phyloP scores from a whole-genome alignment of 2,329 filamentous ascomycete species.

The Alternaria longipes region DNA sequence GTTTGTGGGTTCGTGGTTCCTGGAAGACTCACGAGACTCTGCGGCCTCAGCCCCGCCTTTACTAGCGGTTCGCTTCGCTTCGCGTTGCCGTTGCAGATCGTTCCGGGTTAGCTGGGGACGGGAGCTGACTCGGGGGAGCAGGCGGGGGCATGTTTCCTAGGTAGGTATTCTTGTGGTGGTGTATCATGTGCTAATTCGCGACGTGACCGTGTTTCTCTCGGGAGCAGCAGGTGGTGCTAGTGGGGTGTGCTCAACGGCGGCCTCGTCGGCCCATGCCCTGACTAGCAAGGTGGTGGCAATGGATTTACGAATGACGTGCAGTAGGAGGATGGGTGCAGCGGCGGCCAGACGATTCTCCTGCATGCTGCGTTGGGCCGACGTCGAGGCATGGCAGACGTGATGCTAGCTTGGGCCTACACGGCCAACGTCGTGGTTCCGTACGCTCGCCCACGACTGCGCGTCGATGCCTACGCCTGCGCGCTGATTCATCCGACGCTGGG shows the following conservation, averaged over 20 bases:
- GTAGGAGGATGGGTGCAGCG: constrained; percentile 5
- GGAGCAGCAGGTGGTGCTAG: not conserved
- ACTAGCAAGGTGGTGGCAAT: not conserved
- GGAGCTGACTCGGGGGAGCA: not conserved
- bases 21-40: constrained; percentile 28
- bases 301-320: constrained; percentile 19
- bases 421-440: constrained; percentile 26
- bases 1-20: constrained; percentile 30
- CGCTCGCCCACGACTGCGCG: constrained; percentile 14
- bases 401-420: constrained; percentile 23
- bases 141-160: not conserved
- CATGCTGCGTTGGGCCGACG: constrained; percentile 7
- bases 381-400: not conserved
- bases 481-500: constrained; percentile 35
- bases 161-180: not conserved
- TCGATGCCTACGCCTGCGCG: constrained; percentile 18
- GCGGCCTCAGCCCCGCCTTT: constrained; percentile 18
- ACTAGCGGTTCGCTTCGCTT: constrained; percentile 20
- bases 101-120: not conserved
- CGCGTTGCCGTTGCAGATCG: constrained; percentile 12
- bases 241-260: not conserved
- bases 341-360: constrained; percentile 22
- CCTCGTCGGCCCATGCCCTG: not conserved
- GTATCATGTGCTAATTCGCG: not conserved
- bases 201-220: not conserved